These are phyloP conservation scores for Phylloporus arenicola DNA, from an alignment of 768 basidiomycete species.

Conservation along the genomic window DNA sequence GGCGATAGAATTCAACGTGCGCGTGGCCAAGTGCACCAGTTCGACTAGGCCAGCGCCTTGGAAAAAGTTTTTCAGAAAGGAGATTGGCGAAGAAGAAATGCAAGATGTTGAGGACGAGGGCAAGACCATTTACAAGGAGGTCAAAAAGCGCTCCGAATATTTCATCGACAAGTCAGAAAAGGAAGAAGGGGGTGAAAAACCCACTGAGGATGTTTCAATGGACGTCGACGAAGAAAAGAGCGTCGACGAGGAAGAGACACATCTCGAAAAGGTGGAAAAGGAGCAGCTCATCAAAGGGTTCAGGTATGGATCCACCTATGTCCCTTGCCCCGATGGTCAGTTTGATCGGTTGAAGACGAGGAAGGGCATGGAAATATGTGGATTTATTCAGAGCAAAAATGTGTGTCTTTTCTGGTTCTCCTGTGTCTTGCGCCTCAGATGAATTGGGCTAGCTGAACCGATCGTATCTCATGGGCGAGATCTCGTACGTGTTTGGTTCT, in stretches of 20 bases:
- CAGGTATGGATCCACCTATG: conserved; percentile 87
- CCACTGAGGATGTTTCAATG: conserved; percentile 13
- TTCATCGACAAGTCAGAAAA: conserved; percentile 45
- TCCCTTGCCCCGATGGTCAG: conserved; percentile 79
- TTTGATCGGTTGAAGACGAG: conserved; percentile 69
- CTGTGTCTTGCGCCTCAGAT: neutral
- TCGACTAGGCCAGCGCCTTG: conserved; percentile 62
- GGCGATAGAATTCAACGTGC: conserved; percentile 68
- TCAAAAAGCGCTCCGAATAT: conserved; percentile 49
- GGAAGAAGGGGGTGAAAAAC: conserved; percentile 20
- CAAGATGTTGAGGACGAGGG: conserved; percentile 26
- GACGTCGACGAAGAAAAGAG: conserved; percentile 30
- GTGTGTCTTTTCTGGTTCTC: conserved; percentile 36
- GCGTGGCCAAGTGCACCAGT: conserved; percentile 77
- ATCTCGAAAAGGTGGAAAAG: conserved; percentile 58
- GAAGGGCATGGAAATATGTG: conserved; percentile 84
- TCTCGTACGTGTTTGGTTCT: conserved; percentile 82
- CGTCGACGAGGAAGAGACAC: conserved; percentile 32
- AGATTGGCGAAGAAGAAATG: conserved; percentile 23
- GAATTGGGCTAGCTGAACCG: conserved; percentile 61
- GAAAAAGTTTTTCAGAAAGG: conserved; percentile 51
- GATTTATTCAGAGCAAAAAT: conserved; percentile 67
- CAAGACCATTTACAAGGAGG: conserved; percentile 34
- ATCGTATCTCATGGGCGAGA: conserved; percentile 77
- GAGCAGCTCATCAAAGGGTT: conserved; percentile 77